Conservation (phyloP, 2,329 filamentous ascomycete species). For the Leptographium wingfieldii region DNA sequence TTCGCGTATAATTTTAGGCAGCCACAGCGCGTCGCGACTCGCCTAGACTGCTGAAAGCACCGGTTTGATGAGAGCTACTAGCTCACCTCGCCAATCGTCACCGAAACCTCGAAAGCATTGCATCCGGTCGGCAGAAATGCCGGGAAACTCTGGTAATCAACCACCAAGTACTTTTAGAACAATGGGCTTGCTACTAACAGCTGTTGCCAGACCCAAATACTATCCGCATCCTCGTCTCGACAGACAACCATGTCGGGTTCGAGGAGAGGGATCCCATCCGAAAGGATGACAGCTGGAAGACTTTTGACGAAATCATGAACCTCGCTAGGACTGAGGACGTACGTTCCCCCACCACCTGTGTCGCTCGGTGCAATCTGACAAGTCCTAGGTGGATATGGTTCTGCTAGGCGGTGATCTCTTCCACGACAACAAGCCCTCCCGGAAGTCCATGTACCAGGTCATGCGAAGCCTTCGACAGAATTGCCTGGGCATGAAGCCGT, state of each 20-base stretch:
- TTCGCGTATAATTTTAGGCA: slow-evolving; percentile 12
- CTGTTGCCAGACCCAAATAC: slow-evolving; percentile 54
- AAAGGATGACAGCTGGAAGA: slow-evolving; percentile 94
- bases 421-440: slow-evolving; percentile 93
- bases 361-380: not conserved
- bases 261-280: slow-evolving; percentile 86
- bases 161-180: not conserved
- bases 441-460: slow-evolving; percentile 93
- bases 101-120: not conserved
- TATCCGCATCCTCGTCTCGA: slow-evolving; percentile 86
- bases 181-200: not conserved
- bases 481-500: slow-evolving; percentile 89
- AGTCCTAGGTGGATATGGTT: slow-evolving; percentile 73
- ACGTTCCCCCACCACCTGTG: slow-evolving; percentile 9
- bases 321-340: slow-evolving; percentile 75
- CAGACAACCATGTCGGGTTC: slow-evolving; percentile 96
- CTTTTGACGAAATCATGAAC: slow-evolving; percentile 90
- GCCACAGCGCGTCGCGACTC: slow-evolving; percentile 10
- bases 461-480: slow-evolving; percentile 91
- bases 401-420: slow-evolving; percentile 90
- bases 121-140: slow-evolving; percentile 12
- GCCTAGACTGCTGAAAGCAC: not conserved
- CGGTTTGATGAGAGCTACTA: not conserved
- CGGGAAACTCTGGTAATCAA: slow-evolving; percentile 14
- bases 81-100: not conserved